phyloP scores from a whole-genome alignment of 2,329 filamentous ascomycete genomes.

The Xylogone sp. region DNA sequence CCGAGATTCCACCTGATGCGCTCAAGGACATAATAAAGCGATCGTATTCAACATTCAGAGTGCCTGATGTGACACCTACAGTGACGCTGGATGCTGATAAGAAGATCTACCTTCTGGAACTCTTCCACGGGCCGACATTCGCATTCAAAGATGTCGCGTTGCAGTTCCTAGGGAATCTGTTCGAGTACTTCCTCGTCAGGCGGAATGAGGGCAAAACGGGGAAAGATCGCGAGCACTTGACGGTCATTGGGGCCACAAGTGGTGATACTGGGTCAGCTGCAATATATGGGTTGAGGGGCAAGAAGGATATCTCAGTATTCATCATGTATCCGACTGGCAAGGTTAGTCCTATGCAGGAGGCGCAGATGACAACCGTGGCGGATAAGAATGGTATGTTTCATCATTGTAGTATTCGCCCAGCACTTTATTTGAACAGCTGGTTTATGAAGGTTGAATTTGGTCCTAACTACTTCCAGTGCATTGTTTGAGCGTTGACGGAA shows the following conservation, averaged over 20 bases:
- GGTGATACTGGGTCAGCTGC: slow-evolving; percentile 88
- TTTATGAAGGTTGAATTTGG: too few species aligned
- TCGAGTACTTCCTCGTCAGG: slow-evolving; percentile 75
- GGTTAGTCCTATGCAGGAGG: slow-evolving; percentile 84
- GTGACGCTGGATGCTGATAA: slow-evolving; percentile 63
- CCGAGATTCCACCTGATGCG: slow-evolving; percentile 74
- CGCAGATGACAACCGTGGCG: slow-evolving; percentile 89
- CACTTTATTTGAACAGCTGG: too few species aligned
- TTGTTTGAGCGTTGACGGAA: slow-evolving; percentile 80
- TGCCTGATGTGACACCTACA: slow-evolving; percentile 70
- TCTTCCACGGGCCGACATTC: slow-evolving; percentile 91
- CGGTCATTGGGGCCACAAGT: slow-evolving; percentile 77
- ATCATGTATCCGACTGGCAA: slow-evolving; percentile 88
- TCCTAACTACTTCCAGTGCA: too few species aligned
- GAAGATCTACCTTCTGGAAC: slow-evolving; percentile 78
- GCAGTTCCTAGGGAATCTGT: slow-evolving; percentile 90
- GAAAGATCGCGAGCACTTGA: slow-evolving; percentile 63
- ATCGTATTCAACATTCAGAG: slow-evolving; percentile 83
- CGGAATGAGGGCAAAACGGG: slow-evolving; percentile 65
- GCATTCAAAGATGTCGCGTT: slow-evolving; percentile 91
- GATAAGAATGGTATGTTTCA: slow-evolving; percentile 61
- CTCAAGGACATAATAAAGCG: slow-evolving; percentile 74
- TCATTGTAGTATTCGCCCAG: background rate
- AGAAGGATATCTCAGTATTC: slow-evolving; percentile 92
- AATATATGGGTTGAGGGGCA: slow-evolving; percentile 86